Evolutionary conservation across 257 asterid species (phyloP).

Genomic region (Ajuga chamaepitys): DNA sequence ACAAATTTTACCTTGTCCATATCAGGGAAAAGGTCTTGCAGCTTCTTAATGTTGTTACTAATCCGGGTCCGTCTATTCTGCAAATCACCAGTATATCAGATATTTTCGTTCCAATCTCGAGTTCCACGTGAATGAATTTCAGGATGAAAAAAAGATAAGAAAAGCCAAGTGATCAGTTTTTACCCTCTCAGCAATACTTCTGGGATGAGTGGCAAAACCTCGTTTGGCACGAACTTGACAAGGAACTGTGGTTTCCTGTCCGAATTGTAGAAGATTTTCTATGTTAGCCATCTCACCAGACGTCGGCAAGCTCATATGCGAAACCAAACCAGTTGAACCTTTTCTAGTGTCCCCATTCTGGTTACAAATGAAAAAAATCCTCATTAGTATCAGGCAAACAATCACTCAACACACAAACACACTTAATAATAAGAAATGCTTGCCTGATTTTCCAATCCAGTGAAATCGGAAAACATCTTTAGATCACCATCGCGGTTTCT

Average conservation of each 20-base stretch:
- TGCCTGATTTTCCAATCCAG: slow-evolving; percentile 46
- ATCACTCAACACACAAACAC: neutral
- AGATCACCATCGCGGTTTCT: slow-evolving; percentile 51
- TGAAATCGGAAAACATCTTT: slow-evolving; percentile 46
- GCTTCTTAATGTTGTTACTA: slow-evolving; percentile 84
- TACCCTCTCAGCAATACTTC: slow-evolving; percentile 98
- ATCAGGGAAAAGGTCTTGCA: slow-evolving; percentile 84
- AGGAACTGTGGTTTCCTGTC: slow-evolving; percentile 49
- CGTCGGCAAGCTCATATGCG: slow-evolving; percentile 81
- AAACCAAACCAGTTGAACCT: slow-evolving; percentile 39
- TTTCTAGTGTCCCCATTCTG: slow-evolving; percentile 56
- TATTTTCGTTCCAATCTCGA: neutral
- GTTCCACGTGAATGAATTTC: neutral
- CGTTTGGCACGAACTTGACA: slow-evolving; percentile 84
- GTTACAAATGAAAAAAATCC: slow-evolving; percentile 3
- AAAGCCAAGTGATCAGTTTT: neutral
- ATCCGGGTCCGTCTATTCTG: slow-evolving; percentile 76
- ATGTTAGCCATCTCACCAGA: slow-evolving; percentile 43
- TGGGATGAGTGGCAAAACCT: slow-evolving; percentile 90
- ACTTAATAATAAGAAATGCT: neutral
- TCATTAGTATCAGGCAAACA: neutral
- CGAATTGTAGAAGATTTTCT: slow-evolving; percentile 64
- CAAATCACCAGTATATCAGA: neutral
- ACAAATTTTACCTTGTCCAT: slow-evolving; percentile 70
- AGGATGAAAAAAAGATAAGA: neutral